Conservation (phyloP, 1,139 yeast genomes). For the Starmera stellimalicola region DNA sequence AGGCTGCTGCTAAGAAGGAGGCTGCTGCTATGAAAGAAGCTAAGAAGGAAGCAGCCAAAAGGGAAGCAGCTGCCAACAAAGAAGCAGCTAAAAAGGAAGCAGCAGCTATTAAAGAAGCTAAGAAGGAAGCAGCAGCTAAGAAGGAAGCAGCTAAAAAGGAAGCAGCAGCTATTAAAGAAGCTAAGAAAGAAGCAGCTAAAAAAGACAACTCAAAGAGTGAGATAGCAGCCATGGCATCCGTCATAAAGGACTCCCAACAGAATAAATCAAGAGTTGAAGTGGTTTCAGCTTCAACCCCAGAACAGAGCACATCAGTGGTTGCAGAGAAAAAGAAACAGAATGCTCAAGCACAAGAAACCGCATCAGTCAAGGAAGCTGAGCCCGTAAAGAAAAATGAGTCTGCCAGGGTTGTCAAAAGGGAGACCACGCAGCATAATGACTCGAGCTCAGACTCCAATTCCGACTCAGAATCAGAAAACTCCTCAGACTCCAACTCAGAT, state of each 20-base stretch:
- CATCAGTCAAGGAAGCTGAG: constrained; percentile 8
- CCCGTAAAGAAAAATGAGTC: background rate
- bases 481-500: constrained; percentile 8
- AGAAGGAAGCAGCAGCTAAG: too few species aligned
- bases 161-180: too few species aligned
- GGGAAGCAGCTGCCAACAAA: background rate
- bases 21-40: too few species aligned
- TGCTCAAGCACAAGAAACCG: too few species aligned
- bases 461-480: background rate
- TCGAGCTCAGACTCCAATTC: background rate
- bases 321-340: background rate
- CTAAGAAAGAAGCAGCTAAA: too few species aligned
- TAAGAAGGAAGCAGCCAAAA: too few species aligned
- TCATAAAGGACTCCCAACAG: too few species aligned
- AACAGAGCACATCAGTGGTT: too few species aligned
- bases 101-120: background rate
- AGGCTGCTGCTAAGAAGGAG: constrained; percentile 16
- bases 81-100: background rate
- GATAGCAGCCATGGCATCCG: too few species aligned
- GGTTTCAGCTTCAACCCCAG: background rate
- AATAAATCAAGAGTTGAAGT: too few species aligned
- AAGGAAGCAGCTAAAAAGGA: constrained; percentile 19
- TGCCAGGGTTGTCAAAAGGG: constrained; percentile 3
- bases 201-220: too few species aligned
- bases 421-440: background rate